Evolutionary conservation across 1,139 yeast species (phyloP), one percentile per base, ranked within the genome.

Genomic region (Debaryomyces singareniensis): DNA sequence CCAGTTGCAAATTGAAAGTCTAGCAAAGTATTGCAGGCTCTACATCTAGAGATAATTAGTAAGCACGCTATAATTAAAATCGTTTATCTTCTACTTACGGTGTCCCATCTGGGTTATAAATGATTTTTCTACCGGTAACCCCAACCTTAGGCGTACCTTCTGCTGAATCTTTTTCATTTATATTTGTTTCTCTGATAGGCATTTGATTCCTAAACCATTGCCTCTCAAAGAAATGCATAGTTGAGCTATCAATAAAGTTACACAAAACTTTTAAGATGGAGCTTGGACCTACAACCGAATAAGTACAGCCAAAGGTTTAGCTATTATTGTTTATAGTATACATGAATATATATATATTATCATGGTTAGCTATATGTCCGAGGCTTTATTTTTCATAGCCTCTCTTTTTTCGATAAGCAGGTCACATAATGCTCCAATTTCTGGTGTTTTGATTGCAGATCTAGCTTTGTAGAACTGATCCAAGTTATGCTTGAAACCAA

Each of bases 31-130:
- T 86, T 86, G 51, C 96, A 89, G 4, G 94, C 61, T 32, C 95
- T 89, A 49, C 96, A 86, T 32, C 84, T 77, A 24, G 20, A 11
- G 26, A 33, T 10, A 15, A 13, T 30, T 24, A 20, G 23, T 9
- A 9, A 9, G 22, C 9, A 7, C 20, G 7, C 20, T 7, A 11
- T 5, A 12, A 7, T 7, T 13, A 25, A 15, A 25, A 25, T n/a
- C n/a, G n/a, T n/a, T n/a, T 10, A 7, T 9, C 25, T 9, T 23
- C 25, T 23, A 7, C 91, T 47, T 68, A 83, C 83, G 95, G 96
- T 55, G 84, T 86, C 1, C 96, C 96, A 53, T 87, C 80, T 49
- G 84, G 78, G 45, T 85, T 95, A 36, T 83, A 80, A 15, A 85
- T 58, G 38, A 86, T 81, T 45, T 74, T 77, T 32, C 82, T 67